Percentiles rank a stretch among this genome's conserved stretches.
These are phyloP conservation scores for Monosporascus ibericus DNA, from an alignment of 2,329 filamentous ascomycete genomes.

Conservation along the genomic window DNA sequence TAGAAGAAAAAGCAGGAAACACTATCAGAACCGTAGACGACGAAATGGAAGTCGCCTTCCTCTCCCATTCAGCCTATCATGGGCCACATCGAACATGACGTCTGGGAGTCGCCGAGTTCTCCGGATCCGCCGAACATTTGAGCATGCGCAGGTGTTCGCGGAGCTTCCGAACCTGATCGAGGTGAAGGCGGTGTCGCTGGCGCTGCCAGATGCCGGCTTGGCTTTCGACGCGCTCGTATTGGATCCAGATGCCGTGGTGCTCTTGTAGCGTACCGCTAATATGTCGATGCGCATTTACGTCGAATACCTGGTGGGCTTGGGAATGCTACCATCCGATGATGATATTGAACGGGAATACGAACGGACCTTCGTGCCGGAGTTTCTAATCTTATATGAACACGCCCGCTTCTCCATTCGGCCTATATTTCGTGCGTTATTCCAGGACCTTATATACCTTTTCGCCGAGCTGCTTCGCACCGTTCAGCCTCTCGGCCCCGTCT, in stretches of 20 bases:
- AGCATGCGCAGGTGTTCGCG: constrained; percentile 72
- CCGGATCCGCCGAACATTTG: constrained; percentile 74
- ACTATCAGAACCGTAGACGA: constrained; percentile 24
- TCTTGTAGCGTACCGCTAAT: constrained; percentile 63
- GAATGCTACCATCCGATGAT: constrained; percentile 44
- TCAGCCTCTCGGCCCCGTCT: constrained; percentile 51
- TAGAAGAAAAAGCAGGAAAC: neutral
- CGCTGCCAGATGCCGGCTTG: constrained; percentile 29
- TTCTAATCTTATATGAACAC: constrained; percentile 72
- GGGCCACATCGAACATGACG: constrained; percentile 63
- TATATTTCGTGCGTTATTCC: constrained; percentile 65
- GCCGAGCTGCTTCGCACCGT: constrained; percentile 76
- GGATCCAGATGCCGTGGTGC: constrained; percentile 60
- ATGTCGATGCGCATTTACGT: constrained; percentile 80
- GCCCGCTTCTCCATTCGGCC: constrained; percentile 73
- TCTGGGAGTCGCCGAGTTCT: constrained; percentile 83
- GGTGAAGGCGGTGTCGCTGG: constrained; percentile 83
- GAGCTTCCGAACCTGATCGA: constrained; percentile 89
- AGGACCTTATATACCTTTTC: constrained; percentile 76
- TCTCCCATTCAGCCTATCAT: constrained; percentile 51
- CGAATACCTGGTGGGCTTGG: constrained; percentile 59
- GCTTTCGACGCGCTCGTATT: constrained; percentile 29
- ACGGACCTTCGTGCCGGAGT: constrained; percentile 43
- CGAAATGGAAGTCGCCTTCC: constrained; percentile 39
- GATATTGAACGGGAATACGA: neutral